Base-by-base conservation (phyloP, 2,329 filamentous ascomycete genomes). In the Aurifilum marmelostoma region DNA sequence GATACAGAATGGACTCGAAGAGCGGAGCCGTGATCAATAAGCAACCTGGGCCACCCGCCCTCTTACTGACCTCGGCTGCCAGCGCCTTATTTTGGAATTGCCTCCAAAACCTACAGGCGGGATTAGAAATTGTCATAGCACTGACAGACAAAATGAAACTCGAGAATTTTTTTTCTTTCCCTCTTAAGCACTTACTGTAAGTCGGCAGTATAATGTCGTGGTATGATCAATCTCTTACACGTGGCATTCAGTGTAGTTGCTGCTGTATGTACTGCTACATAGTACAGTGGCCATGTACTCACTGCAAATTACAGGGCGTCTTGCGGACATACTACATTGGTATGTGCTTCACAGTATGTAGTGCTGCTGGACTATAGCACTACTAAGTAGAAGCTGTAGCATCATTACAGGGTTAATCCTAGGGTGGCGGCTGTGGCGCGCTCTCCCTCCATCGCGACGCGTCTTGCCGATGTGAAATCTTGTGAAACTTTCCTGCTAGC, bases 401-500 rank as follows among this genome's bases (percentile, higher is more conserved):
- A 47, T 61, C 56, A 62, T 66, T 59, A 27, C 68, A 69, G 68
- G 68, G 68, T n/a, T n/a, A n/a, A 65, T 69, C 32, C 29, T 67
- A 52, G 62, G 67, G 50, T 65, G 41, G 47, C 65, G 2, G n/a
- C 58, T 39, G 59, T 29, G 52, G 32, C 68, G 66, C 68, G 66
- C 37, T 2, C 54, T 27, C 18, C 61, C 54, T 65, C 47, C 27
- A 41, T 27, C 56, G 47, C 62, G 61, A 34, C 64, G 39, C 62
- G 24, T n/a, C 65, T 14, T 39, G 32, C 29, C 34, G 21, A 59
- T 27, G 47, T 62, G 56, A 32, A 52, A 59, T 62, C 18, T 32
- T 50, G 37, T 29, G 56, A 27, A 62, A 4, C 7, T 16, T 21
- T 27, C 21, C 3, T 7, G 9, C 41, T 7, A 32, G 6, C 16